phyloP scores from a whole-genome alignment of 306 rosid species.

The Cicer pinnatifidum region DNA sequence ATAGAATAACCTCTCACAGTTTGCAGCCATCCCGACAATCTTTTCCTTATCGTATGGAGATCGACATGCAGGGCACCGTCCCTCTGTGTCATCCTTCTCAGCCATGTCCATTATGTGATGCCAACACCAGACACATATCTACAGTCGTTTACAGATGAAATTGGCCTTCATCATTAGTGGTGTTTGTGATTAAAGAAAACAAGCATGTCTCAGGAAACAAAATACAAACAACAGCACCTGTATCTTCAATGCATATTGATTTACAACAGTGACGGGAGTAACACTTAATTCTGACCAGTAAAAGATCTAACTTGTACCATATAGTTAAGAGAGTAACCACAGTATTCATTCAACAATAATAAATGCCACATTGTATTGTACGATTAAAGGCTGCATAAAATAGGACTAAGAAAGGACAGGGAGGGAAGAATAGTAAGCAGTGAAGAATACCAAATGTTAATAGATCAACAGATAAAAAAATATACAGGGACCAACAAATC shows the following conservation, averaged over 20 bases:
- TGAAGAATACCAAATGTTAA: slow-evolving; percentile 8
- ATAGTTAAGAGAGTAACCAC: slow-evolving; percentile 21
- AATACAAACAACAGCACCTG: neutral
- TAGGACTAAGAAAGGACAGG: neutral
- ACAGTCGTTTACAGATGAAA: slow-evolving; percentile 34
- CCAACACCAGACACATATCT: slow-evolving; percentile 99
- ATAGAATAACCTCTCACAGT: slow-evolving; percentile 72
- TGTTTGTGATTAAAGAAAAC: neutral
- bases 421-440: slow-evolving; percentile 24
- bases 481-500: neutral
- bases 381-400: slow-evolving; percentile 1
- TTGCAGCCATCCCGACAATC: slow-evolving; percentile 94
- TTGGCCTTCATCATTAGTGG: slow-evolving; percentile 5
- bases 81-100: slow-evolving; percentile 90
- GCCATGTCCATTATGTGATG: slow-evolving; percentile 98
- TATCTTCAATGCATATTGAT: slow-evolving; percentile 16
- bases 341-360: slow-evolving; percentile 12
- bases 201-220: slow-evolving; percentile 4
- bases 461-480: slow-evolving; percentile 19
- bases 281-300: slow-evolving; percentile 1
- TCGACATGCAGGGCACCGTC: slow-evolving; percentile 99
- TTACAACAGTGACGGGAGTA: slow-evolving; percentile 7
- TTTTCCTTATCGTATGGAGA: slow-evolving; percentile 89
- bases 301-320: neutral
- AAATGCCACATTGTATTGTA: neutral